Percentiles rank a stretch among this genome's conserved stretches.
Conservation (phyloP, 371 early-diverging fungal species). For the Dichotomocladium elegans region DNA sequence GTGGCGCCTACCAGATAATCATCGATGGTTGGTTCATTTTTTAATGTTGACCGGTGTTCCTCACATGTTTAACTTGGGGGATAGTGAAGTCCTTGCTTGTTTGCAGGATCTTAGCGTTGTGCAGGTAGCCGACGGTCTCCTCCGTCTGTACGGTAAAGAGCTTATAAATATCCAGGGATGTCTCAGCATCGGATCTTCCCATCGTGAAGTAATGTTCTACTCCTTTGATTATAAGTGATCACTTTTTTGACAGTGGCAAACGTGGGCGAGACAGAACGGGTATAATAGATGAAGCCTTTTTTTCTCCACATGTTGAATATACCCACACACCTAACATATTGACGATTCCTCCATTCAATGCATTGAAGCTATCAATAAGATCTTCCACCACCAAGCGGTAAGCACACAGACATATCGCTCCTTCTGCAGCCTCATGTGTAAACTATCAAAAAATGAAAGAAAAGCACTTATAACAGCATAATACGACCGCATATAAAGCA, state of each 20-base stretch:
- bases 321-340: conserved; percentile 70
- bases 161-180: conserved; percentile 87
- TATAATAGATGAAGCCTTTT: neutral
- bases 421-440: conserved; percentile 83
- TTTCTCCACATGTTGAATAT: neutral
- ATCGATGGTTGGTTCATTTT: neutral
- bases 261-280: neutral
- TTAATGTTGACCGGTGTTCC: neutral
- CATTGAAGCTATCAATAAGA: conserved; percentile 80
- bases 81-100: conserved; percentile 70
- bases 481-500: neutral
- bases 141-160: conserved; percentile 83
- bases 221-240: neutral
- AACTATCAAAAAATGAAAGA: too few relatives aligned
- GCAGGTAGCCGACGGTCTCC: conserved; percentile 73
- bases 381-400: conserved; percentile 85
- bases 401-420: conserved; percentile 83
- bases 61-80: conserved; percentile 82
- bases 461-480: conserved; percentile 40
- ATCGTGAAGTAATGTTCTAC: conserved; percentile 86
- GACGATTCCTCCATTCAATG: conserved; percentile 90
- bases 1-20: conserved; percentile 60
- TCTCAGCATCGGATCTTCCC: conserved; percentile 72
- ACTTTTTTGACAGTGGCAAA: too few relatives aligned
- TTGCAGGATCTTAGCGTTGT: conserved; percentile 71